Percentiles rank a stretch among this genome's conserved stretches.
phyloP scores from a whole-genome alignment of 2,329 filamentous ascomycete genomes.

The Cladosporium cucumerinum region DNA sequence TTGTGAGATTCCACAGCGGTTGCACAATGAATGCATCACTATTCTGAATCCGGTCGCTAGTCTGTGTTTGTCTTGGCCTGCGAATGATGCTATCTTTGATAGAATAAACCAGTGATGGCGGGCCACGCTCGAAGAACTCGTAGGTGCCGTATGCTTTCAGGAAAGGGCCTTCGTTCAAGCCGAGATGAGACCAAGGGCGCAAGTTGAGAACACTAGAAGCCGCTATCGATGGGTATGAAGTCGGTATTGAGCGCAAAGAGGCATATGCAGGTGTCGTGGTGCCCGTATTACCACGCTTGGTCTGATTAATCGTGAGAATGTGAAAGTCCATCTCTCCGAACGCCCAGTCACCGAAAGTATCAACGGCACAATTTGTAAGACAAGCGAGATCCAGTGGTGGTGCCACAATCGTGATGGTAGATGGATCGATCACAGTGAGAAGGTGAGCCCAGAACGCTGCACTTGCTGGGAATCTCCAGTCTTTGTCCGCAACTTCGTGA shows the following conservation, averaged over 20 bases:
- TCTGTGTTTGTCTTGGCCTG: not conserved
- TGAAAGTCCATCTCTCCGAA: conserved; percentile 36
- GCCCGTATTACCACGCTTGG: not conserved
- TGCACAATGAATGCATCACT: not conserved
- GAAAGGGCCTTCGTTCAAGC: conserved; percentile 73
- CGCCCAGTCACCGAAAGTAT: conserved; percentile 40
- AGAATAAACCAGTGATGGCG: conserved; percentile 37
- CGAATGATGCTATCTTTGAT: conserved; percentile 29
- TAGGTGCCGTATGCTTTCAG: conserved; percentile 68
- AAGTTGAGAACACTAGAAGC: conserved; percentile 50
- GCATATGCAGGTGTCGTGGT: not conserved
- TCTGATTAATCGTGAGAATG: conserved; percentile 26
- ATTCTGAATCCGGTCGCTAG: too few species aligned
- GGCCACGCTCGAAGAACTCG: conserved; percentile 64
- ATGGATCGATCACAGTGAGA: conserved; percentile 51
- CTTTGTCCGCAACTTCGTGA: conserved; percentile 35
- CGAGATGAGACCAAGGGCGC: conserved; percentile 62
- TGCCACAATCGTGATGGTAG: conserved; percentile 45
- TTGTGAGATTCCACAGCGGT: conserved; percentile 29
- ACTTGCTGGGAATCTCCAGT: conserved; percentile 27
- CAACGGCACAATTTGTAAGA: conserved; percentile 56
- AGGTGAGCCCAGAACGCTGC: conserved; percentile 51
- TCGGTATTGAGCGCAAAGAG: conserved; percentile 15
- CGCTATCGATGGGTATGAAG: conserved; percentile 53
- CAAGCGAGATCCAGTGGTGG: conserved; percentile 61